These are phyloP conservation scores for Fragilaria radians DNA, from an alignment of 108 stramenopile species.

Conservation along the genomic window DNA sequence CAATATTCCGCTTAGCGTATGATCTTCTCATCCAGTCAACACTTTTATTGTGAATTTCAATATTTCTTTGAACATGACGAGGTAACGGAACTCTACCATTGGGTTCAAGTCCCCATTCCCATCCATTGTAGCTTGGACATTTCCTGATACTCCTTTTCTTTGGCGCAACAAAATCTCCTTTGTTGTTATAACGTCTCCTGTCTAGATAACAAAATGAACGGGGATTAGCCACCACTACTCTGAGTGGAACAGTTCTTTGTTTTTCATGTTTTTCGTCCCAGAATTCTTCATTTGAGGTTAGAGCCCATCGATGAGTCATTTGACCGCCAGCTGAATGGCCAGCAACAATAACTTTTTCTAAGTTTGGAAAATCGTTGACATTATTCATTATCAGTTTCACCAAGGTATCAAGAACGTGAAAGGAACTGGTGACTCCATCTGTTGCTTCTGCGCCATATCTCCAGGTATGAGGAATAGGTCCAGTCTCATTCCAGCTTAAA, in stretches of 20 bases:
- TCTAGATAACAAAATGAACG: slow-evolving; percentile 66
- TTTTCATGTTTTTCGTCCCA: slow-evolving; percentile 8
- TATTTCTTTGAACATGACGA: slow-evolving; percentile 21
- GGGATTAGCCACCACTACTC: slow-evolving; percentile 77
- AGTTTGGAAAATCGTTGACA: slow-evolving; percentile 32
- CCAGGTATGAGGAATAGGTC: slow-evolving; percentile 56
- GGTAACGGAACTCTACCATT: slow-evolving; percentile 41
- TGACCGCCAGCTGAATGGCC: slow-evolving; percentile 87
- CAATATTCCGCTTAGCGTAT: slow-evolving; percentile 47
- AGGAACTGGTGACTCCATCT: slow-evolving; percentile 55
- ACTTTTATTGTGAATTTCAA: slow-evolving; percentile 11
- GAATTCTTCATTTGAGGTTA: slow-evolving; percentile 45
- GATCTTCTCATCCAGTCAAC: slow-evolving; percentile 19
- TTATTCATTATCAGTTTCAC: slow-evolving; percentile 33
- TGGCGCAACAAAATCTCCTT: slow-evolving; percentile 10
- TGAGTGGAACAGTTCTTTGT: slow-evolving; percentile 17
- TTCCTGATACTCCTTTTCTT: slow-evolving; percentile 2
- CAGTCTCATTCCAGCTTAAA: slow-evolving; percentile 51
- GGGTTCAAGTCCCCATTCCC: slow-evolving; percentile 69
- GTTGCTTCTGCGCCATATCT: slow-evolving; percentile 76
- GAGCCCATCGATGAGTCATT: slow-evolving; percentile 71
- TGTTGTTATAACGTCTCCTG: slow-evolving; percentile 36
- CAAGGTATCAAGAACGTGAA: slow-evolving; percentile 52
- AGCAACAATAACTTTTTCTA: slow-evolving; percentile 48
- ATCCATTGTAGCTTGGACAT: slow-evolving; percentile 61